These are phyloP conservation scores for Hygrophorus pudorinus DNA, from an alignment of 768 basidiomycete species.

Conservation along the genomic window DNA sequence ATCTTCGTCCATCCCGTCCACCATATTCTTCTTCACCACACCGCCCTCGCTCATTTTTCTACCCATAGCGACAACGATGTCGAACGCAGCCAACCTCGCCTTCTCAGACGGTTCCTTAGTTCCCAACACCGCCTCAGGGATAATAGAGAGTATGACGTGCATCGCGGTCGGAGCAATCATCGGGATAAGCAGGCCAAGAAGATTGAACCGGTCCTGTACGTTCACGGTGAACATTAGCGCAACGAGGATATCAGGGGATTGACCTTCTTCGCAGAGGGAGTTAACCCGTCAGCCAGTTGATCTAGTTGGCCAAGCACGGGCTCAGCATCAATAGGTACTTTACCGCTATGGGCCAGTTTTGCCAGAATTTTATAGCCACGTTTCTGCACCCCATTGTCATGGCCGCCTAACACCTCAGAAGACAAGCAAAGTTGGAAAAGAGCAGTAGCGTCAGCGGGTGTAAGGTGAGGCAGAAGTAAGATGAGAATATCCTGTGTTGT, in stretches of 20 bases:
- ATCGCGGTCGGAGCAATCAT: constrained; percentile 59
- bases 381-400: constrained; percentile 89
- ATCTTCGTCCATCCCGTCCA: constrained; percentile 81
- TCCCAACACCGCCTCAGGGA: constrained; percentile 90
- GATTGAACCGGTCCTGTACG: constrained; percentile 62
- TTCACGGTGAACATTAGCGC: constrained; percentile 6
- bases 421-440: constrained; percentile 67
- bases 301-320: constrained; percentile 56
- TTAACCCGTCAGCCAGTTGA: constrained; percentile 51
- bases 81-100: constrained; percentile 81
- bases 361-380: constrained; percentile 86
- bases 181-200: constrained; percentile 62
- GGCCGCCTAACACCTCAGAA: constrained; percentile 56
- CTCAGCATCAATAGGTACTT: constrained; percentile 46
- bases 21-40: constrained; percentile 60
- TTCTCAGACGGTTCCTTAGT: constrained; percentile 97
- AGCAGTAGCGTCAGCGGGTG: constrained; percentile 43
- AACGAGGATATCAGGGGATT: background rate
- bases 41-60: constrained; percentile 86
- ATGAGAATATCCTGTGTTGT: constrained; percentile 80
- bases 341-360: constrained; percentile 57
- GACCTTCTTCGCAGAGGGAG: constrained; percentile 84
- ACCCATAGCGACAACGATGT: constrained; percentile 85
- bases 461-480: constrained; percentile 70
- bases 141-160: constrained; percentile 78